A percentile compares a stretch with the other conserved stretches of the same genome.
phyloP scores from a whole-genome alignment of 148 eudicot species.

The Rhododendron ovatum region DNA sequence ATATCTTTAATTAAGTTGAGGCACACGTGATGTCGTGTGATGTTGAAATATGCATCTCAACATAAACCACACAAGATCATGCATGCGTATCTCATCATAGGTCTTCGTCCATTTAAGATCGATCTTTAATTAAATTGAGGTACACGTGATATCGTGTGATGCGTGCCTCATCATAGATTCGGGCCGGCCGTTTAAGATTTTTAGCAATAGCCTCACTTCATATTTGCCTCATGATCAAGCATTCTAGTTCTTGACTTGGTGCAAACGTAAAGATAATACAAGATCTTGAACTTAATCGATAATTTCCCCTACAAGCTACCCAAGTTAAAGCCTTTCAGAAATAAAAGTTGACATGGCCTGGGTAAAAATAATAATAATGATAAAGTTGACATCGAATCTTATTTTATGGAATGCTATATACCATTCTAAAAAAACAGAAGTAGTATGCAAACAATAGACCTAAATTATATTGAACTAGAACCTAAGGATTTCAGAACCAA shows the following conservation, averaged over 20 bases:
- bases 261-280: slow-evolving; percentile 14
- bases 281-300: neutral
- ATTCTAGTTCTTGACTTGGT: slow-evolving; percentile 2
- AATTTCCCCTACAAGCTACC: neutral
- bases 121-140: neutral
- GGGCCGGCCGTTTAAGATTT: too few species aligned
- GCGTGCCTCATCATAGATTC: too few species aligned
- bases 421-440: neutral
- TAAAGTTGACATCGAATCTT: neutral
- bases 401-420: neutral
- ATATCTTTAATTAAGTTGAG: neutral
- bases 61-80: neutral
- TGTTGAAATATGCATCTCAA: too few species aligned
- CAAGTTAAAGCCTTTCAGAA: neutral
- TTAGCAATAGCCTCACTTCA: neutral
- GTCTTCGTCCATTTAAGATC: neutral
- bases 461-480: neutral
- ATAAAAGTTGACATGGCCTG: neutral
- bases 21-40: neutral
- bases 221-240: slow-evolving; percentile 15
- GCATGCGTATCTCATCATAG: too few species aligned
- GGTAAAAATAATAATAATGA: neutral
- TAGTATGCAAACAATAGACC: neutral
- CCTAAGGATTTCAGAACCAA: neutral
- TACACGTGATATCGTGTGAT: neutral